Percentiles rank a stretch among this genome's conserved stretches.
Evolutionary conservation across 2,329 filamentous ascomycete genomes (phyloP).

Genomic region (Didymella arachidicola): DNA sequence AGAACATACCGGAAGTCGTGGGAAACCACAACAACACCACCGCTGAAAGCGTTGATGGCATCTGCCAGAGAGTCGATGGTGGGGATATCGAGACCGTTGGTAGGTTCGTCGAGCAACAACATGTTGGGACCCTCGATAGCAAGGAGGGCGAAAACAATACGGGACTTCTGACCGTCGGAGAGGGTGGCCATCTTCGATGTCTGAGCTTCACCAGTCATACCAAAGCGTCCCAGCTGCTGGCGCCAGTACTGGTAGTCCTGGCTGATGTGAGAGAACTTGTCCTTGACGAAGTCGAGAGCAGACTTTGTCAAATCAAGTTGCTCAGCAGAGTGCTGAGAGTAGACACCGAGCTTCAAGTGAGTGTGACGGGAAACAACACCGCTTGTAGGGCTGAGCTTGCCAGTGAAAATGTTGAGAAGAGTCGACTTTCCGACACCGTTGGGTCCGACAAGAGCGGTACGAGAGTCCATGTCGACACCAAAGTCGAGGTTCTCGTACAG

Average conservation of each 20-base stretch:
- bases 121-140: constrained; percentile 98
- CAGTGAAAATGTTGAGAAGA: constrained; percentile 93
- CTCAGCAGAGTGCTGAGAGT: constrained; percentile 98
- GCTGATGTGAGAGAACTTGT: constrained; percentile 87
- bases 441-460: constrained; percentile 94
- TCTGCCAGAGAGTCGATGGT: constrained; percentile 98
- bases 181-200: constrained; percentile 97
- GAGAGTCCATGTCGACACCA: constrained; percentile 99
- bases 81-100: constrained; percentile 98
- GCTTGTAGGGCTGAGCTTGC: constrained; percentile 83
- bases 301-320: constrained; percentile 99
- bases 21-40: constrained; percentile 96
- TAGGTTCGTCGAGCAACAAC: constrained; percentile 96
- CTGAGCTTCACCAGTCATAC: constrained; percentile 90
- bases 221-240: constrained; percentile 94
- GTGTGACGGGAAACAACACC: constrained; percentile 91
- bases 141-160: constrained; percentile 96
- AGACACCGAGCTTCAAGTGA: constrained; percentile 96
- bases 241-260: constrained; percentile 99
- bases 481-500: constrained; percentile 97
- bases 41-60: constrained; percentile 94
- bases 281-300: constrained; percentile 94
- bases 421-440: constrained; percentile 99
- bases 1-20: constrained; percentile 93
- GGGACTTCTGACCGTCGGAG: constrained; percentile 96